Evolutionary conservation across 106 monocot genomes (phyloP), one percentile per base, ranked within the genome.

Genomic region (Apostasia ramifera): DNA sequence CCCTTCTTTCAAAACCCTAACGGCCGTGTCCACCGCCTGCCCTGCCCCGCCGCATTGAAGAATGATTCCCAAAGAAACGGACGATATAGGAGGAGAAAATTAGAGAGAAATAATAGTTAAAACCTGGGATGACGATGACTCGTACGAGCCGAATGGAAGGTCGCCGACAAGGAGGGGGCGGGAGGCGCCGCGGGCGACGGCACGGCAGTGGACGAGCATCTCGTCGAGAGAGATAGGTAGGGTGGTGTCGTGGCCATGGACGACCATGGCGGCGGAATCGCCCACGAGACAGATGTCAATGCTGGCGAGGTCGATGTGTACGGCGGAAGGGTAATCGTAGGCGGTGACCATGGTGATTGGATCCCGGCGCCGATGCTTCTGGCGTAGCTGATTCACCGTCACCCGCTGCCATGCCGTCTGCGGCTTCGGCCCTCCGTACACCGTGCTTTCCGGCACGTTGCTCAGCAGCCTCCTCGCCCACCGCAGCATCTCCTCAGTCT

Each of bases 181-280:
- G 55, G 75, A 40, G 53, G 97, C 89, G 50, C 97, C 97, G 8
- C 97, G 80, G 40, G 87, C 89, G 42, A 92, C 97, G 40, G 89
- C 84, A 60, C 92, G 86, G 81, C 92, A 97, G 78, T 97, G 97
- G 43, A 73, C 70, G 51, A 97, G 84, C 97, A 97, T 97, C 79
- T 84, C 72, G 50, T 92, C 92, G 52, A 97, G 87, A 60, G 97
- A 59, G 79, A 97, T 83, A n/a, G 89, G 97, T 46, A 92, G 92
- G 53, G 97, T 97, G 49, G 97, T 97, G 81, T 97, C 97, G 77
- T 97, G 89, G 67, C 97, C 92, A 76, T 97, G 97, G 66, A 97
- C 87, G 40, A 97, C 97, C 97, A 97, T 97, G 77, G 97, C 84
- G 47, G 97, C 97, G 38, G 97, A 97, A 68, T 97, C 97, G 1